Conservation (phyloP, 345 rosid genomes). For the Dimocarpus longan region DNA sequence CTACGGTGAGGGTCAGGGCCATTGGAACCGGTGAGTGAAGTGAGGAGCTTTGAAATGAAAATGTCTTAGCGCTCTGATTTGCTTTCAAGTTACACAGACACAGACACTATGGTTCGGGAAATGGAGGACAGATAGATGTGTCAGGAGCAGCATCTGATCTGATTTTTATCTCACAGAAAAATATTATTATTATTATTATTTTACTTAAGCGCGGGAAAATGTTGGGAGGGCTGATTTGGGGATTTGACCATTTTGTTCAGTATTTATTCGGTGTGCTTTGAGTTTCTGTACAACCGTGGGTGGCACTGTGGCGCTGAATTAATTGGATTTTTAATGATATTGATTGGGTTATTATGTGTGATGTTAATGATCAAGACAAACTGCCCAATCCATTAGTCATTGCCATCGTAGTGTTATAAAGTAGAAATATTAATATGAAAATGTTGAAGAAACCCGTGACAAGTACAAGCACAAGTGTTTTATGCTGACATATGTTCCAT, state of each 20-base stretch:
- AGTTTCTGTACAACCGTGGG: not conserved
- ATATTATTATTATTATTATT: too few species aligned
- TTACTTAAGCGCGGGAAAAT: slow-evolving; percentile 31
- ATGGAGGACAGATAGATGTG: slow-evolving; percentile 41
- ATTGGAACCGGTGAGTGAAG: slow-evolving; percentile 26
- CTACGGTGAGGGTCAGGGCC: slow-evolving; percentile 35
- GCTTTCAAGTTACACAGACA: slow-evolving; percentile 24
- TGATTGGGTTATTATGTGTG: not conserved
- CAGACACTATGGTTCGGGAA: too few species aligned
- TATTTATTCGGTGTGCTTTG: not conserved
- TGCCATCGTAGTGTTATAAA: too few species aligned
- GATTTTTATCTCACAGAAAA: slow-evolving; percentile 5
- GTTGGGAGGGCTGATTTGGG: slow-evolving; percentile 16
- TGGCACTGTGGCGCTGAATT: too few species aligned
- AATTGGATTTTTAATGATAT: too few species aligned
- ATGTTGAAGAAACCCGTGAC: too few species aligned
- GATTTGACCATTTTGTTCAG: not conserved
- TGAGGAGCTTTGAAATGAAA: not conserved
- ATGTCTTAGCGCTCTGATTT: slow-evolving; percentile 1
- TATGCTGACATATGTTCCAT: too few species aligned
- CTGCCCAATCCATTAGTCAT: too few species aligned
- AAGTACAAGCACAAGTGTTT: too few species aligned
- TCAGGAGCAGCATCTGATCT: slow-evolving; percentile 24
- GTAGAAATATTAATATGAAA: too few species aligned
- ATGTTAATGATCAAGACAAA: too few species aligned